Conservation (phyloP, 1,284 basidiomycete genomes). For the Neolentinus lepideus region DNA sequence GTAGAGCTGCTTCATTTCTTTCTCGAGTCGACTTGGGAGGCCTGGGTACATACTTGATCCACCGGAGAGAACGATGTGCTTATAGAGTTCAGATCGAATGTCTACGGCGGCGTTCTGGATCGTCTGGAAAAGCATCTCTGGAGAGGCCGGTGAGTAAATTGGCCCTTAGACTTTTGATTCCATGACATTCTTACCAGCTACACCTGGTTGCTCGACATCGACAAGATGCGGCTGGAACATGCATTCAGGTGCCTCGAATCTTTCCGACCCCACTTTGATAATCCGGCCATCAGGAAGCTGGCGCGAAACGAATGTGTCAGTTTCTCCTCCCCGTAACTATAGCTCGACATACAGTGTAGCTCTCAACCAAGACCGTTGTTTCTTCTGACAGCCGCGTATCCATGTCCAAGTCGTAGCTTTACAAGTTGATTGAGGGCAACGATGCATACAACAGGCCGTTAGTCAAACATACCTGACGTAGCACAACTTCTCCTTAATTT, state of each 20-base stretch:
- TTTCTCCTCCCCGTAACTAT: not conserved
- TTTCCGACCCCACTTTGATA: conserved; percentile 97
- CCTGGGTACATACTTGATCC: conserved; percentile 99
- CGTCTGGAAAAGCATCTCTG: conserved; percentile 95
- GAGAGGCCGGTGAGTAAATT: not conserved
- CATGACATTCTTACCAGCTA: conserved; percentile 59
- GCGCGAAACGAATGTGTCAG: not conserved
- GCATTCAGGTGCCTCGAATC: conserved; percentile 99
- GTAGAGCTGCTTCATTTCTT: conserved; percentile 99
- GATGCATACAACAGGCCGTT: not conserved
- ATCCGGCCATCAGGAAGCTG: conserved; percentile 93
- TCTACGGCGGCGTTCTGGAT: conserved; percentile 93
- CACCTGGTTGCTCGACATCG: conserved; percentile 94
- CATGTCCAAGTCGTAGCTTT: conserved; percentile 89
- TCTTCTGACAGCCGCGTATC: conserved; percentile 95
- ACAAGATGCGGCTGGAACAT: conserved; percentile 99
- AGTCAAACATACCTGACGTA: conserved; percentile 72
- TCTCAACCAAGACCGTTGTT: conserved; percentile 95
- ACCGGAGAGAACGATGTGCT: conserved; percentile 96
- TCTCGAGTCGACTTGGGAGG: conserved; percentile 92
- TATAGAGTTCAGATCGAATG: conserved; percentile 88
- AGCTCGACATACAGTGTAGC: conserved; percentile 72
- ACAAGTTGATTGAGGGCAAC: not conserved
- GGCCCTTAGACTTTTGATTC: not conserved
- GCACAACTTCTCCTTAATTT: conserved; percentile 98